These are phyloP conservation scores for Penicillium vulpinum DNA, from an alignment of 2,329 filamentous ascomycete species.

Conservation along the genomic window DNA sequence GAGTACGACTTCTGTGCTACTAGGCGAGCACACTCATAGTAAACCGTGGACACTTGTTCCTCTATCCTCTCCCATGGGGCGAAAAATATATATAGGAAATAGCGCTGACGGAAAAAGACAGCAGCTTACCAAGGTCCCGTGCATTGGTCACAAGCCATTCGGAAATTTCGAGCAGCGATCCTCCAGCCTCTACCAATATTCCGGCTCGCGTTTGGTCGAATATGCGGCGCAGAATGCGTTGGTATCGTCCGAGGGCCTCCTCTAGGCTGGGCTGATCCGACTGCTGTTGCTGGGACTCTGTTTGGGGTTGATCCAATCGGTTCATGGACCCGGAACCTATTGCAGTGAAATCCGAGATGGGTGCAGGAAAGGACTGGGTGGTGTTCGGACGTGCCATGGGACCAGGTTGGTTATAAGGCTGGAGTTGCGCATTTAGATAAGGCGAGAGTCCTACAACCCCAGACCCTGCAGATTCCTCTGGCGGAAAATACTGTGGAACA, in stretches of 20 bases:
- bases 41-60: neutral
- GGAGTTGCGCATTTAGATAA: constrained; percentile 66
- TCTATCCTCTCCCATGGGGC: neutral
- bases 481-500: constrained; percentile 72
- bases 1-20: constrained; percentile 16
- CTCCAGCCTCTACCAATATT: constrained; percentile 59
- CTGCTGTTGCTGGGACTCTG: constrained; percentile 24
- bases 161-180: constrained; percentile 61
- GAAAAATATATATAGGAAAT: constrained; percentile 19
- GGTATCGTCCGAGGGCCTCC: constrained; percentile 67
- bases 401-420: constrained; percentile 61
- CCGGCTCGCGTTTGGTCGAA: constrained; percentile 70
- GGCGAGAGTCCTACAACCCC: constrained; percentile 58
- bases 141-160: constrained; percentile 68
- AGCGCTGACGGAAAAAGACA: no score
- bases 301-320: constrained; percentile 31
- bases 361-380: constrained; percentile 53
- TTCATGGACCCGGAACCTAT: constrained; percentile 36
- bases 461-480: constrained; percentile 64
- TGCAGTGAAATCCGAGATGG: constrained; percentile 52
- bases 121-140: constrained; percentile 63
- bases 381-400: constrained; percentile 55
- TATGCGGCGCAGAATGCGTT: constrained; percentile 58
- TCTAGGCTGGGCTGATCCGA: constrained; percentile 50
- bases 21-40: neutral